phyloP scores from a whole-genome alignment of 495 filamentous ascomycete genomes.

The Pseudotulostoma volvatum region DNA sequence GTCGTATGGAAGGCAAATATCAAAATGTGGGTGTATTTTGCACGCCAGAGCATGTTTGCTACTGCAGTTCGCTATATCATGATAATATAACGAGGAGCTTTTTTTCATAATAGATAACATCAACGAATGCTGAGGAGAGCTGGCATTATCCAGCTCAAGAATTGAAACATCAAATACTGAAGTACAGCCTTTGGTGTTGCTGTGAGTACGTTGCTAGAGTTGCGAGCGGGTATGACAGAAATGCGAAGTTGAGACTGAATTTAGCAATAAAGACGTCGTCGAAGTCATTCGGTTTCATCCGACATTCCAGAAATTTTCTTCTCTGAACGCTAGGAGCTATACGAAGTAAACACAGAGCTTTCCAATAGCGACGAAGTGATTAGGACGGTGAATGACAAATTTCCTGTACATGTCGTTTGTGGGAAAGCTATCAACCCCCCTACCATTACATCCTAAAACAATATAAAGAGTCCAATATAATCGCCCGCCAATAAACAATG shows the following conservation, averaged over 20 bases:
- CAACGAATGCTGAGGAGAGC: no score
- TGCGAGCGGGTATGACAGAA: no score
- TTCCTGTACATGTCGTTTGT: background rate
- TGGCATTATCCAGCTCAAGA: no score
- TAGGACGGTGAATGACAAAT: background rate
- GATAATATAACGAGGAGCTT: no score
- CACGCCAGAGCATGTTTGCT: background rate
- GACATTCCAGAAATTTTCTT: background rate
- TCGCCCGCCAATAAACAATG: background rate
- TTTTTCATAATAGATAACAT: no score
- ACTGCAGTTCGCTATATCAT: no score
- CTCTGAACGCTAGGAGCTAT: background rate
- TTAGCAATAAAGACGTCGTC: background rate
- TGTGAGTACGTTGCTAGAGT: no score
- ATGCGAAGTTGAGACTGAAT: background rate
- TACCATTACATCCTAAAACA: background rate
- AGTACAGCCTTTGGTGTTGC: no score
- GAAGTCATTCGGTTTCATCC: background rate
- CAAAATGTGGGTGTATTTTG: background rate
- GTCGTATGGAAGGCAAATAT: background rate
- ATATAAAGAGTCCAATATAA: background rate
- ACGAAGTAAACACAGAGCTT: background rate
- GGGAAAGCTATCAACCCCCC: background rate
- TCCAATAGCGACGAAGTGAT: background rate
- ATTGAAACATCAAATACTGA: no score